Conservation (phyloP, 495 filamentous ascomycete genomes). For the Hamigera avellanea region DNA sequence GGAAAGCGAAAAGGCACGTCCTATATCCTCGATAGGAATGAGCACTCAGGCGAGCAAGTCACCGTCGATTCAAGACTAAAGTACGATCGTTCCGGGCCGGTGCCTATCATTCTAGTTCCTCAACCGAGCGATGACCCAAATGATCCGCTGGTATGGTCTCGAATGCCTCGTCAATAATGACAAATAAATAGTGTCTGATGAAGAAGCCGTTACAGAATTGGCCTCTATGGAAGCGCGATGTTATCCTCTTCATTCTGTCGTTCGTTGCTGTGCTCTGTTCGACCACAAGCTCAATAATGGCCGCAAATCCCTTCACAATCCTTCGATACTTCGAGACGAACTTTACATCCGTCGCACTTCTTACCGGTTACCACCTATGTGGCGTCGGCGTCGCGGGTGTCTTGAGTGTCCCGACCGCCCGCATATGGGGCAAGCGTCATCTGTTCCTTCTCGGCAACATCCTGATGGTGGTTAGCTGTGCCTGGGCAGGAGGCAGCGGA, state of each 20-base stretch:
- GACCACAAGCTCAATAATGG: constrained; percentile 71
- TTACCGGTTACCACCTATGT: constrained; percentile 81
- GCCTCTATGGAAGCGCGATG: constrained; percentile 77
- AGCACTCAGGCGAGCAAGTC: constrained; percentile 24
- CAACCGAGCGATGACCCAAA: constrained; percentile 75
- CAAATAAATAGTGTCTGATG: constrained; percentile 8
- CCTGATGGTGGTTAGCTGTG: constrained; percentile 56
- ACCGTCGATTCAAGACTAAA: constrained; percentile 42
- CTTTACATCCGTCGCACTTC: constrained; percentile 63
- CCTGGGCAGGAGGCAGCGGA: constrained; percentile 66
- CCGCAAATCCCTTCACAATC: constrained; percentile 76
- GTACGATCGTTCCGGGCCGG: constrained; percentile 54
- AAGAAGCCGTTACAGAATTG: constrained; percentile 58
- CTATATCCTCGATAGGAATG: constrained; percentile 47
- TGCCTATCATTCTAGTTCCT: constrained; percentile 64
- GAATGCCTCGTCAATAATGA: background rate
- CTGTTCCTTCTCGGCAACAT: constrained; percentile 69
- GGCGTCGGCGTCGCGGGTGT: constrained; percentile 73
- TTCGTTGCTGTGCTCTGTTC: constrained; percentile 71
- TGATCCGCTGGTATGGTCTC: constrained; percentile 50
- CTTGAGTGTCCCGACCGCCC: constrained; percentile 75
- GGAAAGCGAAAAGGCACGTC: constrained; percentile 42
- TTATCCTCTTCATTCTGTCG: constrained; percentile 67
- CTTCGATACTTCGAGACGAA: constrained; percentile 46
- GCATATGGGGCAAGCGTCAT: constrained; percentile 88